These are phyloP conservation scores for Erodium moschatum DNA, from an alignment of 441 rosid genomes.

Conservation along the genomic window DNA sequence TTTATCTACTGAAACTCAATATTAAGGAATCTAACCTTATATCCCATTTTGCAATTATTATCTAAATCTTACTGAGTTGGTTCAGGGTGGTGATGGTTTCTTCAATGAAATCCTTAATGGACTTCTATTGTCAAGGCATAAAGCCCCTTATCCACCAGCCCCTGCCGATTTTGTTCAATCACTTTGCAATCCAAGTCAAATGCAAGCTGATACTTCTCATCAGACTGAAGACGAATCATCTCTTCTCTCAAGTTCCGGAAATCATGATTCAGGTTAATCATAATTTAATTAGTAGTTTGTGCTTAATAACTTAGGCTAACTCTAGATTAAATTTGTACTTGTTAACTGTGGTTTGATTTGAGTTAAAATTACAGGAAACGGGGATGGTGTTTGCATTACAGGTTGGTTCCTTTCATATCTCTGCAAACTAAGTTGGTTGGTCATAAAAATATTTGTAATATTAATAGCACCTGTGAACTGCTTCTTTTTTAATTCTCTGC, in stretches of 20 bases:
- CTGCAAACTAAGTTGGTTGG: slow-evolving; percentile 1
- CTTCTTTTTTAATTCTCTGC: slow-evolving; percentile 21
- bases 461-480: slow-evolving; percentile 13
- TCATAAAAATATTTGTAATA: neutral
- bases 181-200: slow-evolving; percentile 30
- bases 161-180: slow-evolving; percentile 50
- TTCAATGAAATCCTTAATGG: slow-evolving; percentile 88
- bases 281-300: slow-evolving; percentile 31
- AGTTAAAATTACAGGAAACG: slow-evolving; percentile 33
- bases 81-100: slow-evolving; percentile 97
- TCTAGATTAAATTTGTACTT: slow-evolving; percentile 21
- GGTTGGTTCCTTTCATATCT: slow-evolving; percentile 32
- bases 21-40: neutral
- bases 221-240: slow-evolving; percentile 43
- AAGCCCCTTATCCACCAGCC: slow-evolving; percentile 69
- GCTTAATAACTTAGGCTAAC: slow-evolving; percentile 17
- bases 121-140: slow-evolving; percentile 65
- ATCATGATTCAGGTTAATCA: slow-evolving; percentile 28
- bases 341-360: slow-evolving; percentile 6
- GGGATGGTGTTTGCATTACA: slow-evolving; percentile 27
- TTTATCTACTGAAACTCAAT: no score
- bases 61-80: slow-evolving; percentile 15
- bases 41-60: slow-evolving; percentile 4
- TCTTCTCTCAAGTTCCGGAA: slow-evolving; percentile 34
- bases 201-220: slow-evolving; percentile 29